phyloP scores from a whole-genome alignment of 2,329 filamentous ascomycete species.

The Beauveria sp. region DNA sequence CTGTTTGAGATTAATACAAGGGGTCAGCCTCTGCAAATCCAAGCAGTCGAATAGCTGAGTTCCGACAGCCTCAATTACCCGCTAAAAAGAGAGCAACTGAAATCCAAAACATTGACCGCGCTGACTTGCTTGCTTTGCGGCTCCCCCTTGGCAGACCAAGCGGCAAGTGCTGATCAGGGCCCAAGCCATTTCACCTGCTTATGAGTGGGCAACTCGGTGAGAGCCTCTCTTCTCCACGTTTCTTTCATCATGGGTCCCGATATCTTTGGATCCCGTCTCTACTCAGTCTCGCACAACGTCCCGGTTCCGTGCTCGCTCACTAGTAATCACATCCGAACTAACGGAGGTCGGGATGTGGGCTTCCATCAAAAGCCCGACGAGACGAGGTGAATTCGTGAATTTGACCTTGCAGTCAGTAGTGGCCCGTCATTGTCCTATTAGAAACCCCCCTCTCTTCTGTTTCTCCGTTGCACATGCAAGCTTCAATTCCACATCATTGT shows the following conservation, averaged over 20 bases:
- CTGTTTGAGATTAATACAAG: constrained; percentile 10
- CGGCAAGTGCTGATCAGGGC: not conserved
- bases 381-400: not conserved
- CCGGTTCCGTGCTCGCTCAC: not conserved
- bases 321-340: not conserved
- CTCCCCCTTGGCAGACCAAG: not conserved
- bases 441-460: not conserved
- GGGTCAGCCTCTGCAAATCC: not conserved
- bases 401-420: not conserved
- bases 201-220: not conserved
- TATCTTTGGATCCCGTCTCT: not conserved
- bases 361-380: not conserved
- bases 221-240: not conserved
- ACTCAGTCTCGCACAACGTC: not conserved
- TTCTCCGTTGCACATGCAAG: not conserved
- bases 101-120: not conserved
- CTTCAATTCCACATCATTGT: not conserved
- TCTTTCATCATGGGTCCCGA: not conserved
- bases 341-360: not conserved
- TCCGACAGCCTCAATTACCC: not conserved
- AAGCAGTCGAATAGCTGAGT: not conserved
- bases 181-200: not conserved
- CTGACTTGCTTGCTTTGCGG: not conserved
- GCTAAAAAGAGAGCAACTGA: not conserved
- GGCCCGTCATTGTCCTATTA: not conserved